Evolutionary conservation across 1,284 basidiomycete genomes (phyloP).

Genomic region (Apiotrichum siamense): DNA sequence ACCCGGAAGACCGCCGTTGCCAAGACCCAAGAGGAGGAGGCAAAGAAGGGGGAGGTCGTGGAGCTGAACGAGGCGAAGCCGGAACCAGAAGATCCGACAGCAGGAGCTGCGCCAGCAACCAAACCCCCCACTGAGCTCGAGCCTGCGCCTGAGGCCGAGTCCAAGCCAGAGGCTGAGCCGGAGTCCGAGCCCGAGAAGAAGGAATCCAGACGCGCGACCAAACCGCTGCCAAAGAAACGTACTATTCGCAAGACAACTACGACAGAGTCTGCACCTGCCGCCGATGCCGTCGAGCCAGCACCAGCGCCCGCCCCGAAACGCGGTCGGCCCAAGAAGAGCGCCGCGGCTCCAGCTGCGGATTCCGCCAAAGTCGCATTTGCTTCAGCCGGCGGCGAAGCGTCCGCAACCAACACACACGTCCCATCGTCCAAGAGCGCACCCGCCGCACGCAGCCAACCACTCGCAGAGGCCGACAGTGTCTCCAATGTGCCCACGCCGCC

Average conservation of each 20-base stretch:
- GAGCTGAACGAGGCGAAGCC: slow-evolving; percentile 1
- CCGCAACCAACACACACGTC: neutral
- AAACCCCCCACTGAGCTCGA: too few species aligned
- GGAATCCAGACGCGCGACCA: slow-evolving; percentile 11
- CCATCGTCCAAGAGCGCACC: neutral
- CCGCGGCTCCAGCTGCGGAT: slow-evolving; percentile 1
- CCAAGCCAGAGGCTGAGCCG: slow-evolving; percentile 2
- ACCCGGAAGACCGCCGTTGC: neutral
- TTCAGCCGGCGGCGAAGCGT: neutral
- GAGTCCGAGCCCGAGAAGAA: too few species aligned
- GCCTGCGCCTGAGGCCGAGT: neutral
- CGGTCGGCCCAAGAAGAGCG: slow-evolving; percentile 1
- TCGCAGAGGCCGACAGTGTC: slow-evolving; percentile 29
- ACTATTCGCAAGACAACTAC: neutral
- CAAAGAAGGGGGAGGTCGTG: neutral
- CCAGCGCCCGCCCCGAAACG: neutral
- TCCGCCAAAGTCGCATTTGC: neutral
- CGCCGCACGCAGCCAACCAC: slow-evolving; percentile 2
- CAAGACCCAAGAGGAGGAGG: neutral
- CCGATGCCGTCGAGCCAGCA: neutral
- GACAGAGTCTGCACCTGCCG: neutral
- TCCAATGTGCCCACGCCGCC: slow-evolving; percentile 27
- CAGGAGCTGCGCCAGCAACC: too few species aligned
- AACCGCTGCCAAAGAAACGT: slow-evolving; percentile 14
- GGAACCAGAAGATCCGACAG: slow-evolving; percentile 1